A percentile compares a stretch with the other conserved stretches of the same genome.
Conservation (phyloP, 768 basidiomycete species). For the Ramaria rubella region DNA sequence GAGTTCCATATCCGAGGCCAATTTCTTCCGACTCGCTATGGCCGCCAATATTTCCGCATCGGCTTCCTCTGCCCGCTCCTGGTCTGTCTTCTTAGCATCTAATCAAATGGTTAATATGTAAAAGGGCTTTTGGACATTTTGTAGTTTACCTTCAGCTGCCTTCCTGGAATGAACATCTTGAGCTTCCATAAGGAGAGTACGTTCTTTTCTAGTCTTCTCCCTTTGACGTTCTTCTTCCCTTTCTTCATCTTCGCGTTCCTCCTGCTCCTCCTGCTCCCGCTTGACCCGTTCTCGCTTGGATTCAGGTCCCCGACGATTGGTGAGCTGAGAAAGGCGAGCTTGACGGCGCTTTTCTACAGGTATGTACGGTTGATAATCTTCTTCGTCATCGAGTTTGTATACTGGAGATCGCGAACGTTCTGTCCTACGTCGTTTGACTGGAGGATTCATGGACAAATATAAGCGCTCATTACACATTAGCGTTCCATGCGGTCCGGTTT, state of each 20-base stretch:
- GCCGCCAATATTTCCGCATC: slow-evolving; percentile 91
- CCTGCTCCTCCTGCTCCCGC: slow-evolving; percentile 48
- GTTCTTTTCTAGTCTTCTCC: slow-evolving; percentile 74
- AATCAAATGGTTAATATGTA: background rate
- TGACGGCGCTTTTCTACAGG: slow-evolving; percentile 81
- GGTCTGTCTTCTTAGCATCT: slow-evolving; percentile 85
- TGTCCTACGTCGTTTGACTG: slow-evolving; percentile 4
- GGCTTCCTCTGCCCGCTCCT: slow-evolving; percentile 79
- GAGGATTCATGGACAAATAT: background rate
- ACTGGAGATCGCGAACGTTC: slow-evolving; percentile 48
- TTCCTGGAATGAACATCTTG: slow-evolving; percentile 88
- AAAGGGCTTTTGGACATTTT: background rate
- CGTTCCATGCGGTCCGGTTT: too few relatives aligned
- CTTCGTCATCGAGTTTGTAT: slow-evolving; percentile 58
- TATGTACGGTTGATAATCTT: slow-evolving; percentile 76
- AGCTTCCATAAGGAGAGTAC: slow-evolving; percentile 86
- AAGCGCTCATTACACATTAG: too few relatives aligned
- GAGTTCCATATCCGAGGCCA: slow-evolving; percentile 88
- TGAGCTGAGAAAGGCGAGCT: slow-evolving; percentile 70
- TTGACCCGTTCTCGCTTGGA: slow-evolving; percentile 45
- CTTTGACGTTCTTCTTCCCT: slow-evolving; percentile 70
- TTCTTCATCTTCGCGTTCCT: slow-evolving; percentile 61
- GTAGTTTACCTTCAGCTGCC: slow-evolving; percentile 64
- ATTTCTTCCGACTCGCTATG: slow-evolving; percentile 82
- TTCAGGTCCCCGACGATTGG: slow-evolving; percentile 47